Evolutionary conservation across 257 asterid species (phyloP).

Genomic region (Gentiana straminea): DNA sequence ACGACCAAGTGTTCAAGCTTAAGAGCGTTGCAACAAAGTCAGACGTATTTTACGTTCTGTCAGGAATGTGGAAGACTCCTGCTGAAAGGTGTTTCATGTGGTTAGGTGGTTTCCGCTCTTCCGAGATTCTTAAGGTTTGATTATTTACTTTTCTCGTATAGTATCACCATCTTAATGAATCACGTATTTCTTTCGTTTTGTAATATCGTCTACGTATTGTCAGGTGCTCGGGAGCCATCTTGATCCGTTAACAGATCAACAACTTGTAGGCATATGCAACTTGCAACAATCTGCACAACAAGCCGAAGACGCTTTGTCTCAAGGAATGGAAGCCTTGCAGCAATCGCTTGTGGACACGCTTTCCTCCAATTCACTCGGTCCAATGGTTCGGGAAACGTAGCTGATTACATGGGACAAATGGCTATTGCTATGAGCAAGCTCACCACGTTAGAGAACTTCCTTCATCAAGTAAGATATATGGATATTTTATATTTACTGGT

Average conservation of each 20-base stretch:
- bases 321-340: constrained; percentile 94
- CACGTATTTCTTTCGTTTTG: not conserved
- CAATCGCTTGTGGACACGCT: constrained; percentile 69
- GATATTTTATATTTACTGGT: too few species aligned
- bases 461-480: constrained; percentile 42
- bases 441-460: constrained; percentile 56
- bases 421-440: constrained; percentile 76
- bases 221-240: constrained; percentile 77
- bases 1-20: constrained; percentile 57
- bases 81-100: constrained; percentile 95
- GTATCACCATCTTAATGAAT: not conserved
- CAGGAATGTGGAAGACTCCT: constrained; percentile 96
- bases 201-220: constrained; percentile 1
- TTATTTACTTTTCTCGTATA: not conserved
- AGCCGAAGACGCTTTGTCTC: constrained; percentile 93
- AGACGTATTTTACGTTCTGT: constrained; percentile 80
- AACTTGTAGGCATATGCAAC: constrained; percentile 60
- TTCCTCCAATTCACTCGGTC: constrained; percentile 41
- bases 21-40: constrained; percentile 56
- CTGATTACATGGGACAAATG: constrained; percentile 87
- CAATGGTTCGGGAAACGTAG: constrained; percentile 45
- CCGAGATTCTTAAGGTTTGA: constrained; percentile 77
- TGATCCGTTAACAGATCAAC: constrained; percentile 76
- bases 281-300: constrained; percentile 84
- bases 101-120: constrained; percentile 93